phyloP scores from a whole-genome alignment of 1,139 yeast genomes.

The Sugiyamaella xylanicola region DNA sequence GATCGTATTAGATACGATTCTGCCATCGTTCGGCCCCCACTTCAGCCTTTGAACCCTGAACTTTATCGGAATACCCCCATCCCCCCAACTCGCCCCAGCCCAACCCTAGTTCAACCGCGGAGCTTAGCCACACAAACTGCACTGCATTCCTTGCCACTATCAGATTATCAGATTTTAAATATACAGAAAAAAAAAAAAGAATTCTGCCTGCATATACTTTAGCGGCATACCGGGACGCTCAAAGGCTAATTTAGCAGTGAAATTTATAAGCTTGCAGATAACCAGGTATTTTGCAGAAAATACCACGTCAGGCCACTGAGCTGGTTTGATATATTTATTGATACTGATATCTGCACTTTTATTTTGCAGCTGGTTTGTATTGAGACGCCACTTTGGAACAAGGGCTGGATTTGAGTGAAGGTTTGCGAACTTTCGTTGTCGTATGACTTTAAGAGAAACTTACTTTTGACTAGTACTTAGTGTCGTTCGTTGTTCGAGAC shows the following conservation, averaged over 20 bases:
- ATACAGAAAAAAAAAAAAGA: neutral
- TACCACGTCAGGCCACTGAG: constrained; percentile 4
- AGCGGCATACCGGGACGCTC: neutral
- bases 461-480: neutral
- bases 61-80: no score
- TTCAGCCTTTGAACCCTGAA: neutral
- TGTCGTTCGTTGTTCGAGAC: neutral
- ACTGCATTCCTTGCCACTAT: neutral
- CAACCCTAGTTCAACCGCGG: neutral
- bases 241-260: neutral
- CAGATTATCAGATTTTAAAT: neutral
- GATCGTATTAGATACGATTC: no score
- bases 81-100: no score
- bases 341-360: neutral
- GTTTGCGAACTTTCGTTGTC: neutral
- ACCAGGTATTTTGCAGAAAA: neutral
- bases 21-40: no score
- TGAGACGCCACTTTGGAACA: neutral
- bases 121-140: neutral
- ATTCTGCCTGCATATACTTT: neutral
- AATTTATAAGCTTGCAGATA: constrained; percentile 15
- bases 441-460: neutral
- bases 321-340: neutral
- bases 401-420: neutral
- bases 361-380: neutral